Evolutionary conservation across 305 asterid species (phyloP).

Genomic region (Fraxinus ornus): DNA sequence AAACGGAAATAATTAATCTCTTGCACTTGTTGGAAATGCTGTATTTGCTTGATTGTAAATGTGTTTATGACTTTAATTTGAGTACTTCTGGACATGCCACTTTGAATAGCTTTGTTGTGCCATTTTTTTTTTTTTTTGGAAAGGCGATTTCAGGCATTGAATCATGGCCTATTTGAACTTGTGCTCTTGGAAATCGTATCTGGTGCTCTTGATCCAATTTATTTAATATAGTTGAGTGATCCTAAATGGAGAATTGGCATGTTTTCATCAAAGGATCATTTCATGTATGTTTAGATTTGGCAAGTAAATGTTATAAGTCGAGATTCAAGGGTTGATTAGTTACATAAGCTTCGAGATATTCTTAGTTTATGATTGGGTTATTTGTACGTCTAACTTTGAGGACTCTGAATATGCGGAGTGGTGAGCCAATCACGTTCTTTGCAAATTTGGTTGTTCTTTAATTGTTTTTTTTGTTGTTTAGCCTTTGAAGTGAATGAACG

Average conservation of each 20-base stretch:
- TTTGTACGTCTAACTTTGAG: neutral
- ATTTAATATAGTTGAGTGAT: conserved; percentile 2
- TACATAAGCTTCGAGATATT: conserved; percentile 11
- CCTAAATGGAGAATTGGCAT: neutral
- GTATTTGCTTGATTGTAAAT: neutral
- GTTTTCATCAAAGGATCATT: neutral
- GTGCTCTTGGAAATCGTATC: neutral
- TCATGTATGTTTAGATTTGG: conserved; percentile 10
- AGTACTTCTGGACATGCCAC: neutral
- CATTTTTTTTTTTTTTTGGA: neutral
- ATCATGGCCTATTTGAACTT: neutral
- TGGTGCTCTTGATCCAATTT: neutral
- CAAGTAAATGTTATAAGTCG: neutral
- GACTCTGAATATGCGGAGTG: neutral
- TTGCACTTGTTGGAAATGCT: neutral
- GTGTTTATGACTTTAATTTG: neutral
- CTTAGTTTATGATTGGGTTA: neutral
- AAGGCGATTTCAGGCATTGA: neutral
- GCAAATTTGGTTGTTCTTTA: neutral
- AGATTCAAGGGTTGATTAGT: conserved; percentile 13
- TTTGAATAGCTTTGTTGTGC: neutral
- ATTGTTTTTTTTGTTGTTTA: conserved; percentile 9
- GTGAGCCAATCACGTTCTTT: neutral
- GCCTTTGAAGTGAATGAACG: neutral
- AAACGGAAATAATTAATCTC: neutral